phyloP scores from a whole-genome alignment of 352 stramenopile genomes.

The Globisporangium abappressorium region DNA sequence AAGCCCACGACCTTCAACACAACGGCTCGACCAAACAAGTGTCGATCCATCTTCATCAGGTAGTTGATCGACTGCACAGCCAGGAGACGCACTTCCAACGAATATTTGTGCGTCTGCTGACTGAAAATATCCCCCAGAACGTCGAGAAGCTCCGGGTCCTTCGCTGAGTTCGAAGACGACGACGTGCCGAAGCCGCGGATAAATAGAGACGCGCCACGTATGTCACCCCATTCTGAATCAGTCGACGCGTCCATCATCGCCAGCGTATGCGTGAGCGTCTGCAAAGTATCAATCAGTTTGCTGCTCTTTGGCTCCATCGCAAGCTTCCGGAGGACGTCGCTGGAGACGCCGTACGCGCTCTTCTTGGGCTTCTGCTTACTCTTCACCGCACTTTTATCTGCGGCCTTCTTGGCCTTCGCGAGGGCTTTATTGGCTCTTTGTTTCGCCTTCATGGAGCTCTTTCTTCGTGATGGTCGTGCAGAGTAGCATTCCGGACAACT shows the following conservation, averaged over 20 bases:
- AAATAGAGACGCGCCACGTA: slow-evolving; percentile 45
- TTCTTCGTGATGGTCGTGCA: slow-evolving; percentile 23
- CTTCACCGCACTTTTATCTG: slow-evolving; percentile 31
- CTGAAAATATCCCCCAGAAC: slow-evolving; percentile 55
- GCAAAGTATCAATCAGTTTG: slow-evolving; percentile 64
- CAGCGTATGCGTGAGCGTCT: slow-evolving; percentile 78
- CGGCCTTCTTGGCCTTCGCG: slow-evolving; percentile 1
- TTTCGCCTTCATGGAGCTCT: slow-evolving; percentile 21
- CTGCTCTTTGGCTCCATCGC: slow-evolving; percentile 38
- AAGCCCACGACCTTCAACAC: slow-evolving; percentile 46
- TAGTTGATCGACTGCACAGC: slow-evolving; percentile 85
- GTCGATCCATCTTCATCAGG: slow-evolving; percentile 78
- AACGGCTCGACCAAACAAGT: slow-evolving; percentile 48
- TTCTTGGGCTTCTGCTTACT: slow-evolving; percentile 29
- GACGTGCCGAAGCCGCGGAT: slow-evolving; percentile 48
- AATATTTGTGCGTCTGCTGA: slow-evolving; percentile 32
- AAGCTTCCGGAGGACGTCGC: slow-evolving; percentile 57
- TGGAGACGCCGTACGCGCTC: slow-evolving; percentile 69
- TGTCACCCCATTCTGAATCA: slow-evolving; percentile 67
- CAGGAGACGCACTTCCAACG: slow-evolving; percentile 49
- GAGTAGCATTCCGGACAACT: slow-evolving; percentile 42
- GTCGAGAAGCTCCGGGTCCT: slow-evolving; percentile 58
- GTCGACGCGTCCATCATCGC: slow-evolving; percentile 84
- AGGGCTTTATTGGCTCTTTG: slow-evolving; percentile 24
- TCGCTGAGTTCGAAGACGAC: slow-evolving; percentile 27